Evolutionary conservation across 1,284 basidiomycete species (phyloP), one percentile per base, ranked within the genome.

Genomic region (Cutaneotrichosporon cyanovorans): DNA sequence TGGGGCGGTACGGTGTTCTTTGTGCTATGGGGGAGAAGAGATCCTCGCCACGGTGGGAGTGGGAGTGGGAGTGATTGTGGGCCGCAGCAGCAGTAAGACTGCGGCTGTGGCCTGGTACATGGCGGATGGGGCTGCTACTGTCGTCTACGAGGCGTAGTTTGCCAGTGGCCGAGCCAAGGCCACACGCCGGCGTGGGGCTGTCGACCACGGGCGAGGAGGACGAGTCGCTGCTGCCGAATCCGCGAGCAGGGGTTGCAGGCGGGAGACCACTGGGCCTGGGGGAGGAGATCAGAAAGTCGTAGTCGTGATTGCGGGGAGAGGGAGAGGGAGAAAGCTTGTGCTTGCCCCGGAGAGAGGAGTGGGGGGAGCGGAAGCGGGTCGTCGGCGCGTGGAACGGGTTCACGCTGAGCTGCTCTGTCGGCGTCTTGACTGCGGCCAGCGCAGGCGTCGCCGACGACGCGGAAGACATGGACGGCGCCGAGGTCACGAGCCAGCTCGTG

Each of bases 281-380:
- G 0, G 69, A 68, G 9, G 68, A 62, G 60, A 70, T 67, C 36
- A 65, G 60, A 47, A 69, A 67, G 44, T 73, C 69, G 32, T 70
- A 68, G 42, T 68, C 69, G 28, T 59, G 55, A 22, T 58, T 41
- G 38, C 52, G 46, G 15, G 59, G 54, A 5, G 53, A 68, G 2
- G 67, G 66, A 4, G 63, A 63, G 1, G 65, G 65, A 1, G 65
- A 66, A 0, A 69, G 59, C 46, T 65, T 66, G 55, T 68, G 65
- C 56, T 69, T 69, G 19, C 61, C 59, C 18, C 39, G 42, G n/a
- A 45, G 20, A 16, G 34, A 35, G 31, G 47, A 31, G 42, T 44
- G 41, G 19, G 47, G 42, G n/a, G 47, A 44, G 37, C 47, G 47
- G 38, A 48, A 48, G n/a, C 42, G 40, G 9, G 42, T 40, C 4